These are phyloP conservation scores for Umbelopsis sp. DNA, from an alignment of 192 early-diverging fungal genomes.

Conservation along the genomic window DNA sequence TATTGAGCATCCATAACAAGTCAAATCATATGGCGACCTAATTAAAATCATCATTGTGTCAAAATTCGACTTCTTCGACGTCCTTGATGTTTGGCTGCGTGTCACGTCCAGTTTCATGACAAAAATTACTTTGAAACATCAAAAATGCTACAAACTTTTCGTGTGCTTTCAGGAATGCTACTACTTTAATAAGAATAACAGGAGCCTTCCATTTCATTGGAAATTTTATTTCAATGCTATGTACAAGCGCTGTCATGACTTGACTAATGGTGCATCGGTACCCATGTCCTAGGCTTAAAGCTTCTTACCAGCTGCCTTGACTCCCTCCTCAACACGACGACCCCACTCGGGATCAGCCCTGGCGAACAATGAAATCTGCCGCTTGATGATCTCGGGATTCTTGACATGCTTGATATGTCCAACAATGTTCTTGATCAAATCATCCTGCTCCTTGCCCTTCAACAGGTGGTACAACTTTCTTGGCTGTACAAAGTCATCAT, in stretches of 20 bases:
- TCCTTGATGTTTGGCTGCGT: too few species aligned
- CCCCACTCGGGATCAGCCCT: constrained; percentile 59
- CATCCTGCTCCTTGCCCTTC: constrained; percentile 55
- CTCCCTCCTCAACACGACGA: constrained; percentile 49
- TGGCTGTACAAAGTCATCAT: constrained; percentile 68
- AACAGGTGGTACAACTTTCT: constrained; percentile 59
- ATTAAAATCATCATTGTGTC: too few species aligned
- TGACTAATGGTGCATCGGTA: neutral
- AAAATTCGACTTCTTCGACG: too few species aligned
- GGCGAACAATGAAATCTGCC: constrained; percentile 53
- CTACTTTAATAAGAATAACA: neutral
- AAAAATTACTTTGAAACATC: too few species aligned
- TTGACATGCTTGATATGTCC: constrained; percentile 52
- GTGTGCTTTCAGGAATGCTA: neutral
- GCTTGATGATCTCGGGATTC: constrained; percentile 49
- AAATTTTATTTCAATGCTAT: constrained; percentile 3
- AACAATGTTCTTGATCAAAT: constrained; percentile 61
- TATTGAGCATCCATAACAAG: too few species aligned
- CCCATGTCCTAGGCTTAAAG: neutral
- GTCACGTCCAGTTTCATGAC: too few species aligned
- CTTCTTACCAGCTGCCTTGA: constrained; percentile 7
- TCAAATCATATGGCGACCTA: too few species aligned
- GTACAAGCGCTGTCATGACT: constrained; percentile 4
- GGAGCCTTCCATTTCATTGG: neutral
- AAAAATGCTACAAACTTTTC: too few species aligned